Base-by-base conservation (phyloP, 116 monocot species). In the Iris pallida region DNA sequence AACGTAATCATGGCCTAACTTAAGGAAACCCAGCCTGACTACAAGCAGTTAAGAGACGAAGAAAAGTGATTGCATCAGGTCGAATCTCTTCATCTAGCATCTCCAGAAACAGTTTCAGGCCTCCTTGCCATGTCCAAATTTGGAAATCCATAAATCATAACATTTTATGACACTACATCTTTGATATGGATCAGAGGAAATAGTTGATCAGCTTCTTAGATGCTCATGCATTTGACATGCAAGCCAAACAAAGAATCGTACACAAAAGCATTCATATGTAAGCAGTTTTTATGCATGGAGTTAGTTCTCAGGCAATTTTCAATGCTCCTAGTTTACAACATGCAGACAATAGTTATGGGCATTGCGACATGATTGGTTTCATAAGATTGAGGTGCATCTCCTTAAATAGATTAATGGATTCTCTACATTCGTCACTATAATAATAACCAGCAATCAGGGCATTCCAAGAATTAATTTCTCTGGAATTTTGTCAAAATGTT, bases 151-250 rank as follows among this genome's bases (percentile, higher is more conserved):
- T 47, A 13, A 70, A 80, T 80, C 64, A 76, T 76, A 43, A 80
- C 73, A 61, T 84, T 84, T 63, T 76, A 84, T 47, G 84, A 80
- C 42, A 84, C 76, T 53, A 73, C 45, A 74, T 84, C 84, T 58
- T 77, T 84, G 14, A 70, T 16, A 51, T 73, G 65, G 13, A 80
- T 73, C 7, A 69, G 67, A 14, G 48, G 4, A 42, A 84, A 80
- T 51, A 77, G 68, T 70, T 1, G 42, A 42, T 63, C 49, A 63
- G 76, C 72, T 58, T 84, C 84, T 55, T 14, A 7, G 6, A 77
- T 48, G 20, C 53, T 62, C 12, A 76, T 80, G 62, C 80, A 84
- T 76, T 77, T 84, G 44, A 73, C 76, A 73, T 84, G 80, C 79
- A 76, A 76, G 55, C 73, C 79, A 20, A 84, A 53, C 41, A 84